These are phyloP conservation scores for Lactuca saligna DNA, from an alignment of 129 eudicot genomes.

Conservation along the genomic window DNA sequence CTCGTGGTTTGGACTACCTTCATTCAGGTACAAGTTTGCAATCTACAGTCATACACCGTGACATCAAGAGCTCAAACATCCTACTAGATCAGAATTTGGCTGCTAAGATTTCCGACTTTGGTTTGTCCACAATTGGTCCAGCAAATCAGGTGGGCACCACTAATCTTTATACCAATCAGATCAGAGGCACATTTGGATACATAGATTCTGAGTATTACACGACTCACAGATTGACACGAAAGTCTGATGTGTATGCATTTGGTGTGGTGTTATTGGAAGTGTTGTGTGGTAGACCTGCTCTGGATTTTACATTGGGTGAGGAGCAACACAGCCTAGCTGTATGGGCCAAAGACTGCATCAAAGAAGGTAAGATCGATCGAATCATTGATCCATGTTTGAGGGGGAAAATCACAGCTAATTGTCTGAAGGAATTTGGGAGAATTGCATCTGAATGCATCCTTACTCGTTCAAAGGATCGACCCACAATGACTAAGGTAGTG, in stretches of 20 bases:
- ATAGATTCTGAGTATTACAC: conserved; percentile 25
- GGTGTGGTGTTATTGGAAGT: conserved; percentile 49
- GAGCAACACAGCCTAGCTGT: conserved; percentile 34
- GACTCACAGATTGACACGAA: conserved; percentile 25
- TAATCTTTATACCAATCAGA: conserved; percentile 11
- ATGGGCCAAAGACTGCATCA: conserved; percentile 37
- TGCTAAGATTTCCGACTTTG: conserved; percentile 28
- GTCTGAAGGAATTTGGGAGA: conserved; percentile 28
- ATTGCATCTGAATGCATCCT: conserved; percentile 31
- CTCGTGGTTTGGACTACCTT: conserved; percentile 17
- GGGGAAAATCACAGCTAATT: conserved; percentile 14
- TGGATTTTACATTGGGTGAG: conserved; percentile 40
- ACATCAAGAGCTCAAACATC: conserved; percentile 30
- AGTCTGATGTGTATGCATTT: conserved; percentile 49
- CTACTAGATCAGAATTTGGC: conserved; percentile 21
- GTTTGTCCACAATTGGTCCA: conserved; percentile 24
- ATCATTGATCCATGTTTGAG: conserved; percentile 30
- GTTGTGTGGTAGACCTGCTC: conserved; percentile 52
- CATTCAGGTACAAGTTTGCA: neutral
- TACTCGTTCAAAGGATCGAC: conserved; percentile 24
- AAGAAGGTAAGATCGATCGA: conserved; percentile 24
- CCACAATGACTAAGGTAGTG: conserved; percentile 33
- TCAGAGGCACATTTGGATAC: conserved; percentile 29
- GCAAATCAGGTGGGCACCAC: conserved; percentile 14
- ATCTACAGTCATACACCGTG: conserved; percentile 22